Evolutionary conservation across 1,284 basidiomycete species (phyloP).

Genomic region (Jaminaea rosea): DNA sequence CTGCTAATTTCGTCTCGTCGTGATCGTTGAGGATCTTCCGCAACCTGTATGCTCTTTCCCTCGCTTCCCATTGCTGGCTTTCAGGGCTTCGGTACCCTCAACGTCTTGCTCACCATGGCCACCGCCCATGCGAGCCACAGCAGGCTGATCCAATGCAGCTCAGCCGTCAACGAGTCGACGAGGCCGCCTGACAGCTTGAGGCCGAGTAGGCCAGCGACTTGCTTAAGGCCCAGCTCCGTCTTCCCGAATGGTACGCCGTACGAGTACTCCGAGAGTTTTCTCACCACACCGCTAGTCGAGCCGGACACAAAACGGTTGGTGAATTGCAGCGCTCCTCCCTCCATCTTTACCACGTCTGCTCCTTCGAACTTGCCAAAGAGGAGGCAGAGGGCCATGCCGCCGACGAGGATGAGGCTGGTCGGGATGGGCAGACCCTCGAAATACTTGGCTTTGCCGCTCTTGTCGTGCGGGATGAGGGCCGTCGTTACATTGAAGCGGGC

Average conservation of each 20-base stretch:
- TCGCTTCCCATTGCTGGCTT: too few species aligned
- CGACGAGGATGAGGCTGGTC: slow-evolving; percentile 73
- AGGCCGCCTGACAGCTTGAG: slow-evolving; percentile 1
- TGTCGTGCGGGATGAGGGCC: slow-evolving; percentile 82
- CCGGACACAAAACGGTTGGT: neutral
- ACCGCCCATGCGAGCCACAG: slow-evolving; percentile 38
- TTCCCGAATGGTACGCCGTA: neutral
- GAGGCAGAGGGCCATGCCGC: slow-evolving; percentile 70
- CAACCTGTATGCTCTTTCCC: too few species aligned
- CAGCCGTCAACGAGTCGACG: slow-evolving; percentile 12
- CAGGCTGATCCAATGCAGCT: slow-evolving; percentile 34
- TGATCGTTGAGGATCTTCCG: too few species aligned
- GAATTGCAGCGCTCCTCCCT: neutral
- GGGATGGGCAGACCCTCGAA: slow-evolving; percentile 98
- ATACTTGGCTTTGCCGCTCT: slow-evolving; percentile 76
- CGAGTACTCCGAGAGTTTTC: neutral
- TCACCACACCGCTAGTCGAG: neutral
- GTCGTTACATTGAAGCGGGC: slow-evolving; percentile 98
- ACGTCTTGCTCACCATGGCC: slow-evolving; percentile 43
- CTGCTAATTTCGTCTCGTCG: too few species aligned
- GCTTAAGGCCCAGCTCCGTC: neutral
- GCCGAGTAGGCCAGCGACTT: neutral
- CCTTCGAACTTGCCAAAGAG: slow-evolving; percentile 57
- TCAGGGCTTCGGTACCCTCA: slow-evolving; percentile 43
- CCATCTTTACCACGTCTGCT: slow-evolving; percentile 52